These are phyloP conservation scores for Ceratobasidium sp. DNA, from an alignment of 1,284 basidiomycete genomes.

Conservation along the genomic window DNA sequence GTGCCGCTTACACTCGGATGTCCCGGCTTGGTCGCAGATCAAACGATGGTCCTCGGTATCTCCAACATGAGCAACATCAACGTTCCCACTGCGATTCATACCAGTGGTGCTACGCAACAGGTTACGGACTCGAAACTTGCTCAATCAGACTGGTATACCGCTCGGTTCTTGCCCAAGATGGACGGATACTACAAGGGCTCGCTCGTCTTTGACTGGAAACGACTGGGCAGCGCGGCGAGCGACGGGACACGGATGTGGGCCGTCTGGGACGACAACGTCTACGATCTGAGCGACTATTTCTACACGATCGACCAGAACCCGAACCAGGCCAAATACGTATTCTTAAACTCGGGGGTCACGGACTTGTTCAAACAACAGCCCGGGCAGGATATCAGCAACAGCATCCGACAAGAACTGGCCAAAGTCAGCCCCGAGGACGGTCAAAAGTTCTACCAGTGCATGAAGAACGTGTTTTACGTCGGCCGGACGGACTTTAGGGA, in stretches of 20 bases:
- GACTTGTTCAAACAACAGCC: slow-evolving; percentile 84
- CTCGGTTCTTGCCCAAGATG: slow-evolving; percentile 83
- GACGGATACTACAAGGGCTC: slow-evolving; percentile 85
- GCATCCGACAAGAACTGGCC: slow-evolving; percentile 73
- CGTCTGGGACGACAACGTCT: slow-evolving; percentile 79
- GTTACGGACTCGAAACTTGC: slow-evolving; percentile 63
- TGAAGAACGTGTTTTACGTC: slow-evolving; percentile 87
- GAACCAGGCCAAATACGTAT: slow-evolving; percentile 68
- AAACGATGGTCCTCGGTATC: slow-evolving; percentile 65
- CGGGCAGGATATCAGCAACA: slow-evolving; percentile 86
- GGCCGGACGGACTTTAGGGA: slow-evolving; percentile 90
- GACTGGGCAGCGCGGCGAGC: slow-evolving; percentile 64
- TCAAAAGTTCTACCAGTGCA: slow-evolving; percentile 74
- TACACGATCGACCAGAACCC: slow-evolving; percentile 73
- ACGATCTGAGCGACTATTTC: slow-evolving; percentile 94
- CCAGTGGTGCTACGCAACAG: slow-evolving; percentile 73
- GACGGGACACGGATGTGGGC: slow-evolving; percentile 71
- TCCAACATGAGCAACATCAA: slow-evolving; percentile 78
- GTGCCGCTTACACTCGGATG: slow-evolving; percentile 86
- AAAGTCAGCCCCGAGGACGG: slow-evolving; percentile 66
- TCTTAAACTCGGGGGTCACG: slow-evolving; percentile 77
- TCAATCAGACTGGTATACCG: slow-evolving; percentile 82
- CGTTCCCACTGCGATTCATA: slow-evolving; percentile 81
- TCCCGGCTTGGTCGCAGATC: slow-evolving; percentile 73
- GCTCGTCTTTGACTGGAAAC: slow-evolving; percentile 74